Evolutionary conservation across 192 early-diverging fungal genomes (phyloP).

Genomic region (Coemansia asiatica): DNA sequence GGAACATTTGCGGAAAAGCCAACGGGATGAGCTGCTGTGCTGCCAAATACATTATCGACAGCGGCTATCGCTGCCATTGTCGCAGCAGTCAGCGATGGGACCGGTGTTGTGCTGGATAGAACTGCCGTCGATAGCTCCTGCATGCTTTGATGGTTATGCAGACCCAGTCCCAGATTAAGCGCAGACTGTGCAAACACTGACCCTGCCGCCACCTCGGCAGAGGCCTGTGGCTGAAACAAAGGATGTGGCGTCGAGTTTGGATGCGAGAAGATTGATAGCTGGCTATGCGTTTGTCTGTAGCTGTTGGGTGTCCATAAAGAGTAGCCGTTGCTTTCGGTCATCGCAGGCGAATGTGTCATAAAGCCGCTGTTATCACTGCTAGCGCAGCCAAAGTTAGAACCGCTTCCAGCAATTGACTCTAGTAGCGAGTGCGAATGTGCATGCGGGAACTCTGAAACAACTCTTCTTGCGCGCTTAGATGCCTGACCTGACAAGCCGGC

Average conservation of each 20-base stretch:
- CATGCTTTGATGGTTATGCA: neutral
- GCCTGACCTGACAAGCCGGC: slow-evolving; percentile 11
- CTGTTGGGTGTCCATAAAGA: neutral
- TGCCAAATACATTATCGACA: slow-evolving; percentile 11
- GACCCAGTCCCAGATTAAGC: neutral
- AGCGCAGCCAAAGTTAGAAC: neutral
- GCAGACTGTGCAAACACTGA: neutral
- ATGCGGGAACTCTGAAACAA: slow-evolving; percentile 43
- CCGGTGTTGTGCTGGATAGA: neutral
- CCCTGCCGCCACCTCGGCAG: neutral
- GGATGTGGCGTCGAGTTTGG: neutral
- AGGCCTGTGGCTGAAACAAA: neutral
- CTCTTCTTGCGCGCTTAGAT: slow-evolving; percentile 32
- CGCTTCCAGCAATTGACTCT: neutral
- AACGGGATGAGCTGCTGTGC: neutral
- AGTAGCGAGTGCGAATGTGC: slow-evolving; percentile 20
- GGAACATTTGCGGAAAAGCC: neutral
- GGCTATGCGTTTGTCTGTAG: neutral
- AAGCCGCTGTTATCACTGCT: neutral
- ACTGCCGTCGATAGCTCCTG: neutral
- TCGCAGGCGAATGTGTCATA: slow-evolving; percentile 1
- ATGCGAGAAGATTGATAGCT: neutral
- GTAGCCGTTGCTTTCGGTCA: neutral
- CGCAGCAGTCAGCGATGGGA: slow-evolving; percentile 24
- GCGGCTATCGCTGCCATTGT: slow-evolving; percentile 30